Evolutionary conservation across 331 rosid genomes (phyloP).

Genomic region (Rosa hybrid): DNA sequence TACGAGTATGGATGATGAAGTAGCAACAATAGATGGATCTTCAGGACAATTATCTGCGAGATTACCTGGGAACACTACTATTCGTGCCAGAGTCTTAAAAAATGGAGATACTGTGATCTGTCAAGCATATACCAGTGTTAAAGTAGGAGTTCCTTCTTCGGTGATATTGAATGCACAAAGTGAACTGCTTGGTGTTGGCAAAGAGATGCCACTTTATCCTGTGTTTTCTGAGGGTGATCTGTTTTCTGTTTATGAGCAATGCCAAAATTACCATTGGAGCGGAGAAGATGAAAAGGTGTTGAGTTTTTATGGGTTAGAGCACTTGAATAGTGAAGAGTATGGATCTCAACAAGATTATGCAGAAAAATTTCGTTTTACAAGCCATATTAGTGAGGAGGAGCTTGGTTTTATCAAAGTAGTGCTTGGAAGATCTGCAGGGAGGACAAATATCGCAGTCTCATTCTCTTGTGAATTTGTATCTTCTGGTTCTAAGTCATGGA

Average conservation of each 20-base stretch:
- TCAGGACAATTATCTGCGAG: constrained; percentile 68
- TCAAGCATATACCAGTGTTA: constrained; percentile 60
- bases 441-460: constrained; percentile 64
- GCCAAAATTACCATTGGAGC: constrained; percentile 85
- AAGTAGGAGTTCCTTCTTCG: constrained; percentile 78
- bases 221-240: constrained; percentile 79
- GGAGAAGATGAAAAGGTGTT: constrained; percentile 86
- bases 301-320: constrained; percentile 51
- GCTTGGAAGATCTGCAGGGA: constrained; percentile 92
- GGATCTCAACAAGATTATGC: constrained; percentile 37
- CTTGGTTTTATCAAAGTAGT: constrained; percentile 69
- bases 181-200: constrained; percentile 79
- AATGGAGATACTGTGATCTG: constrained; percentile 60
- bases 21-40: constrained; percentile 66
- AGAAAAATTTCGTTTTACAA: constrained; percentile 44
- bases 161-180: constrained; percentile 73
- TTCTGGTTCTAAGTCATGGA: constrained; percentile 42
- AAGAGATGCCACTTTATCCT: constrained; percentile 80
- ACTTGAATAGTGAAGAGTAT: constrained; percentile 39
- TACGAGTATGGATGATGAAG: constrained; percentile 55
- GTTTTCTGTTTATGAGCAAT: constrained; percentile 87
- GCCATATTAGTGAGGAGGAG: constrained; percentile 55
- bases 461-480: constrained; percentile 71
- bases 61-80: constrained; percentile 73
- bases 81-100: constrained; percentile 58